A percentile compares a stretch with the other conserved stretches of the same genome.
phyloP scores from a whole-genome alignment of 2,329 filamentous ascomycete genomes.

The Stemphylium vesicarium region DNA sequence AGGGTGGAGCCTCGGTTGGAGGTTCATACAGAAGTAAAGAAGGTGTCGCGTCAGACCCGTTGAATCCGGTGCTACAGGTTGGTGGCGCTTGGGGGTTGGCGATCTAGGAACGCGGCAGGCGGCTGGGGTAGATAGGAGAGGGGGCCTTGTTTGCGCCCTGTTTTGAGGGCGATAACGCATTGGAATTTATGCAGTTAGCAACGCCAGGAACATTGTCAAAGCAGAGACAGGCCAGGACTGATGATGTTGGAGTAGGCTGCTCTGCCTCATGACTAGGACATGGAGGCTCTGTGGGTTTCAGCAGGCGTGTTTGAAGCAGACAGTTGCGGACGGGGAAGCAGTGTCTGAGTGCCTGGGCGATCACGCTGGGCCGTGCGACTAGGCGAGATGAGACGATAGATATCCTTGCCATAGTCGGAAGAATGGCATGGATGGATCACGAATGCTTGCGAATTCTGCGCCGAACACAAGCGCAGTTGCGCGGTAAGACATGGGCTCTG shows the following conservation, averaged over 20 bases:
- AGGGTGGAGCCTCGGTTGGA: not conserved
- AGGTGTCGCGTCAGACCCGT: not conserved
- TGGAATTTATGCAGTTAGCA: not conserved
- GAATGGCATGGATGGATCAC: not conserved
- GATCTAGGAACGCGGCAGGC: not conserved
- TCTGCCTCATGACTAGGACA: slow-evolving; percentile 9
- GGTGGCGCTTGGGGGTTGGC: slow-evolving; percentile 7
- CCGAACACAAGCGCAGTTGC: slow-evolving; percentile 1
- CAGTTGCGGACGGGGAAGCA: not conserved
- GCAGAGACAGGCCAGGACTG: not conserved
- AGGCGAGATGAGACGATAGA: slow-evolving; percentile 15
- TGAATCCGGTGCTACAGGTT: not conserved
- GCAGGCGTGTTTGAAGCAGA: slow-evolving; percentile 3
- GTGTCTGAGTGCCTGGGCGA: slow-evolving; percentile 1
- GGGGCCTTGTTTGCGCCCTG: slow-evolving; percentile 1
- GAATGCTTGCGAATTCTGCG: not conserved
- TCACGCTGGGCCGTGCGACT: slow-evolving; percentile 5
- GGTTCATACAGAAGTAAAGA: not conserved
- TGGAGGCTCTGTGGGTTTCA: slow-evolving; percentile 15
- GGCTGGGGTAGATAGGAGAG: not conserved
- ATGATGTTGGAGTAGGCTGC: not conserved
- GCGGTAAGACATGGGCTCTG: not conserved
- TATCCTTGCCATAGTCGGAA: slow-evolving; percentile 6
- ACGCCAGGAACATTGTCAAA: not conserved
- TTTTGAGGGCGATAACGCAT: slow-evolving; percentile 7